Conservation (phyloP, 2,329 filamentous ascomycete genomes). For the Colletotrichum musicola region DNA sequence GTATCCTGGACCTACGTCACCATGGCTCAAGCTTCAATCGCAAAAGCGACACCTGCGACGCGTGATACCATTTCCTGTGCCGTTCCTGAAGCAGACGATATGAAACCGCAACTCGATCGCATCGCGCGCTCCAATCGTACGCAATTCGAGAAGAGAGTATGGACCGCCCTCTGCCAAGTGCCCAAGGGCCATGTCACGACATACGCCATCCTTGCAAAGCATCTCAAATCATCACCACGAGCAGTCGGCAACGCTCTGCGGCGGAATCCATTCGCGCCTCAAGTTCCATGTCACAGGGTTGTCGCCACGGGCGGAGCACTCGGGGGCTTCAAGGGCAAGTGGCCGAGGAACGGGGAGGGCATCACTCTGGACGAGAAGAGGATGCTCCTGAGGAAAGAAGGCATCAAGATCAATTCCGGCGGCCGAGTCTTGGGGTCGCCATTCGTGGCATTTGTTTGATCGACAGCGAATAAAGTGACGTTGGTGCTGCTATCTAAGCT, state of each 20-base stretch:
- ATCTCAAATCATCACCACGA: conserved; percentile 78
- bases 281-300: conserved; percentile 85
- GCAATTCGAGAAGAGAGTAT: conserved; percentile 73
- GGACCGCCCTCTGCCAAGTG: conserved; percentile 80
- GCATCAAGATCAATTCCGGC: conserved; percentile 71
- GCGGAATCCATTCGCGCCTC: conserved; percentile 84
- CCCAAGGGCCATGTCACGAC: conserved; percentile 82
- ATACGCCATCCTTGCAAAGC: conserved; percentile 78
- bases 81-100: conserved; percentile 42
- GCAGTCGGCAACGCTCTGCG: conserved; percentile 84
- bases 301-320: conserved; percentile 79
- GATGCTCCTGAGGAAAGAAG: conserved; percentile 70
- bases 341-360: conserved; percentile 79
- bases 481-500: neutral
- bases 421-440: conserved; percentile 72
- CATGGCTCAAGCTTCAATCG: conserved; percentile 22
- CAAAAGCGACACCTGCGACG: conserved; percentile 2
- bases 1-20: conserved; percentile 9
- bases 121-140: conserved; percentile 61
- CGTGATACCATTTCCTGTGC: conserved; percentile 6
- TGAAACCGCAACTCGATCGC: conserved; percentile 56
- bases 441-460: conserved; percentile 57
- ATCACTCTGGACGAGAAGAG: conserved; percentile 75
- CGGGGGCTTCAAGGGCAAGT: conserved; percentile 93
- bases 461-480: neutral